Evolutionary conservation across 2,329 filamentous ascomycete genomes (phyloP).

Genomic region (Aspergillus sojae): DNA sequence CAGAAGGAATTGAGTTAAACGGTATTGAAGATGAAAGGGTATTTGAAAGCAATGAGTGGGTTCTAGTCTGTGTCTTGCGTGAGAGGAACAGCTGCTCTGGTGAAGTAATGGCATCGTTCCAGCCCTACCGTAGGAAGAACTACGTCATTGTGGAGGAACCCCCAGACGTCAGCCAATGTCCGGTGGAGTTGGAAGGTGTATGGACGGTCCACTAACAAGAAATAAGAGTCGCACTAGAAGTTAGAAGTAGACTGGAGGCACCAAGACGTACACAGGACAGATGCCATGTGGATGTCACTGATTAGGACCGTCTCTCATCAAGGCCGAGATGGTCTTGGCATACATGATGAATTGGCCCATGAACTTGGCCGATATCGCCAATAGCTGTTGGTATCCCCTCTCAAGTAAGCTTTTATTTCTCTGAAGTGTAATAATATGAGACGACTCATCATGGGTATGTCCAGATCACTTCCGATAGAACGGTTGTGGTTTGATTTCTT

Average conservation of each 20-base stretch:
- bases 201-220: background rate
- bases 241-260: background rate
- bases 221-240: background rate
- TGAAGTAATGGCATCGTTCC: slow-evolving; percentile 10
- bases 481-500: too few relatives aligned
- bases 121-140: slow-evolving; percentile 5
- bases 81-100: background rate
- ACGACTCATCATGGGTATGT: too few relatives aligned
- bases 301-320: background rate
- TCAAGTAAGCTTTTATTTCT: background rate
- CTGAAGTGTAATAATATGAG: background rate
- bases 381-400: background rate
- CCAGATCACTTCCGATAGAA: too few relatives aligned
- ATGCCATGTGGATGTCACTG: background rate
- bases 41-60: background rate
- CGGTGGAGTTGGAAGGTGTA: background rate
- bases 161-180: slow-evolving; percentile 9
- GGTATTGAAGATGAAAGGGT: background rate
- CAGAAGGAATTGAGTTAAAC: background rate
- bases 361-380: background rate
- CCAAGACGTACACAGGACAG: background rate
- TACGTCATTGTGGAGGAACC: slow-evolving; percentile 41
- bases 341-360: background rate
- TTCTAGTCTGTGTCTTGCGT: background rate
- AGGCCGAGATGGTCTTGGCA: background rate